Conservation (phyloP, 441 rosid genomes). For the Erysimum pusillum region DNA sequence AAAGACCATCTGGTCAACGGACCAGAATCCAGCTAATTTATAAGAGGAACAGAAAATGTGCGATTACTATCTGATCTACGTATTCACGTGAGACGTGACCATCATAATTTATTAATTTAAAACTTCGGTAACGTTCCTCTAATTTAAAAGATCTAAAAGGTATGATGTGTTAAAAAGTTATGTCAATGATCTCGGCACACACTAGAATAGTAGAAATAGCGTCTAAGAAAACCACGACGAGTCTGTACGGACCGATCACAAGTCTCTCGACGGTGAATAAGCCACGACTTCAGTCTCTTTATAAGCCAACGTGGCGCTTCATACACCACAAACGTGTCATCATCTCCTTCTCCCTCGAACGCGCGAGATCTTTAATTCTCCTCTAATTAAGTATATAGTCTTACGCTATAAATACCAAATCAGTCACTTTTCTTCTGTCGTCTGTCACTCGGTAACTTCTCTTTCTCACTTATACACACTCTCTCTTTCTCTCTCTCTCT, state of each 20-base stretch:
- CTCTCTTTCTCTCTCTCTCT: constrained; percentile 5
- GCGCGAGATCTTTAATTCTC: not conserved
- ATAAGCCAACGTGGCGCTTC: constrained; percentile 54
- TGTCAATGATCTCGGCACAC: constrained; percentile 19
- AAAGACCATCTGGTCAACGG: constrained; percentile 18
- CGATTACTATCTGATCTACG: constrained; percentile 37
- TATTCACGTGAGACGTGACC: constrained; percentile 20
- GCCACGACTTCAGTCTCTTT: constrained; percentile 66
- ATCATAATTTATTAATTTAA: not conserved
- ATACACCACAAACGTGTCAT: constrained; percentile 46
- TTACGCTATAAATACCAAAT: constrained; percentile 38
- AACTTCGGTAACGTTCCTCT: not conserved
- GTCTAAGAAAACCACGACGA: constrained; percentile 57
- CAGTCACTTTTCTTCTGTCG: constrained; percentile 27
- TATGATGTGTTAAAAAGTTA: not conserved
- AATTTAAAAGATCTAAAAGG: too few species aligned
- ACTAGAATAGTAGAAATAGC: constrained; percentile 28
- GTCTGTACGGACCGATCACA: constrained; percentile 48
- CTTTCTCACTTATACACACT: constrained; percentile 10
- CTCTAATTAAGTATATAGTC: not conserved
- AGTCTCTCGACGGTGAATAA: constrained; percentile 61
- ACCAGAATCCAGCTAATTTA: constrained; percentile 24
- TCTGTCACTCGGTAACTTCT: constrained; percentile 30
- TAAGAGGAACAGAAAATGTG: not conserved
- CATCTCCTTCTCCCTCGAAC: constrained; percentile 11